Evolutionary conservation across 2,329 filamentous ascomycete species (phyloP), one percentile per base, ranked within the genome.

Genomic region (Reticulascus tulasneorum): DNA sequence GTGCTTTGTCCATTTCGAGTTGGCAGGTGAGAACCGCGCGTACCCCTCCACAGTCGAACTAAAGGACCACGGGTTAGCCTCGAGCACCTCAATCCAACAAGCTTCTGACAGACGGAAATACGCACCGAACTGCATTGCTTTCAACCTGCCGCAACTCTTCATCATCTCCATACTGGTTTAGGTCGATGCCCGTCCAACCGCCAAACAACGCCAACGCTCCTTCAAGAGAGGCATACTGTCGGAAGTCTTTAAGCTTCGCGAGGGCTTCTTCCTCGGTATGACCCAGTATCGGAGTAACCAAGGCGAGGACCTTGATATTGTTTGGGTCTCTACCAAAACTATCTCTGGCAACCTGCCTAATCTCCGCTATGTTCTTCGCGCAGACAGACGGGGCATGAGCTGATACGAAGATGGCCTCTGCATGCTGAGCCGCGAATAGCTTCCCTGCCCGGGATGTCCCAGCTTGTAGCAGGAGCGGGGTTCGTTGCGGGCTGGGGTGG

Each of bases 141-240:
- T 80, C 71, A 9, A 82, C 75, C 35, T 77, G 63, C 26, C 79
- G 60, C 40, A 84, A 54, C 51, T 84, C 80, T 51, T 84, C 69
- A 12, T 84, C 79, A 29, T 84, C 81, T 0, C 65, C 73, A 48
- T 83, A 84, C 33, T 73, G 64, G 21, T 69, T 63, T 11, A 73
- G 47, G 35, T 73, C 67, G 17, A 73, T 71, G 3, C 70, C 84
- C 0, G 83, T 86, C 82, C 83, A 88, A 2, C 84, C 84, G 15
- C 82, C 81, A 48, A 87, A 88, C 13, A 87, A 57, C 2, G 82
- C 79, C 38, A 86, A 53, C 0, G 82, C 83, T 3, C 84, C 84
- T 46, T 73, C 83, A 23, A 59, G 57, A 3, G 66, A 71, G 2
- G 79, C 83, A 49, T 84, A 77, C 37, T 71, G 68, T 9, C 71